Evolutionary conservation across 495 filamentous ascomycete genomes (phyloP).

Genomic region (Coniosporium apollinis): DNA sequence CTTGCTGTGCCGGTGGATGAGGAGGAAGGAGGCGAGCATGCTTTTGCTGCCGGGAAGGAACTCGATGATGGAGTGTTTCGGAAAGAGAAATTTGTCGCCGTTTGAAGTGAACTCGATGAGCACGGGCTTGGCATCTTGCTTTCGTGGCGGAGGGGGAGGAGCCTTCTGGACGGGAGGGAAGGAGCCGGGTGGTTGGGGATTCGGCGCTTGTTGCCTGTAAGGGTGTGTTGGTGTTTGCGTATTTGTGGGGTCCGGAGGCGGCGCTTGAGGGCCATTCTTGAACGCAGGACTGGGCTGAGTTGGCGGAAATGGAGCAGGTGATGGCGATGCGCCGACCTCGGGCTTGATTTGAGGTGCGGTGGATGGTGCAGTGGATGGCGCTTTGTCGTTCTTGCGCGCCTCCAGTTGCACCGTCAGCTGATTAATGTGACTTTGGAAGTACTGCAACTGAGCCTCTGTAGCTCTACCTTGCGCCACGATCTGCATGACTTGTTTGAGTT

Average conservation of each 20-base stretch:
- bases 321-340: not conserved
- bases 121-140: slow-evolving; percentile 51
- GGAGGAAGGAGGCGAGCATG: slow-evolving; percentile 48
- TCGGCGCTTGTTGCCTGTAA: slow-evolving; percentile 3
- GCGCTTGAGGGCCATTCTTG: slow-evolving; percentile 15
- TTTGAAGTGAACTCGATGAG: slow-evolving; percentile 64
- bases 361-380: not conserved
- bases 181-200: slow-evolving; percentile 3
- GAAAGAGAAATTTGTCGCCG: slow-evolving; percentile 81
- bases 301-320: slow-evolving; percentile 9
- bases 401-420: slow-evolving; percentile 54
- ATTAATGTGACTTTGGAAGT: slow-evolving; percentile 87
- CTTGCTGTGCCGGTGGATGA: slow-evolving; percentile 26
- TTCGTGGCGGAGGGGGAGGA: slow-evolving; percentile 25
- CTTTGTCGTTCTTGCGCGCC: slow-evolving; percentile 16
- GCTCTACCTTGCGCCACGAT: slow-evolving; percentile 83
- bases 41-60: slow-evolving; percentile 29
- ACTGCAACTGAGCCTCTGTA: slow-evolving; percentile 56
- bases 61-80: slow-evolving; percentile 73
- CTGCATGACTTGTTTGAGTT: slow-evolving; percentile 92
- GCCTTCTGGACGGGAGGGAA: not conserved
- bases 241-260: slow-evolving; percentile 11
- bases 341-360: not conserved
- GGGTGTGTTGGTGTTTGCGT: too few species aligned
- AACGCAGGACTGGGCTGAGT: slow-evolving; percentile 14